Conservation (phyloP, 148 eudicot species). For the Simmondsia chinensis region DNA sequence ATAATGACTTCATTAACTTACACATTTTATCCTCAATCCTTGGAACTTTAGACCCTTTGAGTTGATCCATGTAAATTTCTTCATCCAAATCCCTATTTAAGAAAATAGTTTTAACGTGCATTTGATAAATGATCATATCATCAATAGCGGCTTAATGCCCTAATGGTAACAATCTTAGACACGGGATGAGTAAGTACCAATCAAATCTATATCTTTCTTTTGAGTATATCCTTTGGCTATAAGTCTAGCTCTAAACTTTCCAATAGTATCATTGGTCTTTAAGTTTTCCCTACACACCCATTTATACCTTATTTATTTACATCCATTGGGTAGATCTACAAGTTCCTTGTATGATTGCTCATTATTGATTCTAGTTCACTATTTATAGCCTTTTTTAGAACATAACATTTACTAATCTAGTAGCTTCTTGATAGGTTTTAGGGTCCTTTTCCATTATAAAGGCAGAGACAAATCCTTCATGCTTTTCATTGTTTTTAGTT, state of each 20-base stretch:
- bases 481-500: too few relatives aligned
- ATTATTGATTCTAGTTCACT: not conserved
- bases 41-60: not conserved
- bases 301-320: not conserved
- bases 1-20: not conserved
- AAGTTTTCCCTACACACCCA: not conserved
- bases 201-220: not conserved
- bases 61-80: not conserved
- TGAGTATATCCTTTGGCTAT: not conserved
- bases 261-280: not conserved
- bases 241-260: not conserved
- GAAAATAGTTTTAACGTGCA: not conserved
- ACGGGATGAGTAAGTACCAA: not conserved
- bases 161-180: not conserved
- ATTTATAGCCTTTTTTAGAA: not conserved
- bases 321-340: not conserved
- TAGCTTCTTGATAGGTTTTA: too few relatives aligned
- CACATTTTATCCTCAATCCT: not conserved
- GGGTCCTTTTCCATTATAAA: too few relatives aligned
- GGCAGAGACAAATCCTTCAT: too few relatives aligned
- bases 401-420: not conserved
- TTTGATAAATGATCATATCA: not conserved
- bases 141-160: not conserved
- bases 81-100: not conserved
- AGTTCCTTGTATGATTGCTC: not conserved